Evolutionary conservation across 2,329 filamentous ascomycete species (phyloP).

Genomic region (Rhexocercosporidium sp.): DNA sequence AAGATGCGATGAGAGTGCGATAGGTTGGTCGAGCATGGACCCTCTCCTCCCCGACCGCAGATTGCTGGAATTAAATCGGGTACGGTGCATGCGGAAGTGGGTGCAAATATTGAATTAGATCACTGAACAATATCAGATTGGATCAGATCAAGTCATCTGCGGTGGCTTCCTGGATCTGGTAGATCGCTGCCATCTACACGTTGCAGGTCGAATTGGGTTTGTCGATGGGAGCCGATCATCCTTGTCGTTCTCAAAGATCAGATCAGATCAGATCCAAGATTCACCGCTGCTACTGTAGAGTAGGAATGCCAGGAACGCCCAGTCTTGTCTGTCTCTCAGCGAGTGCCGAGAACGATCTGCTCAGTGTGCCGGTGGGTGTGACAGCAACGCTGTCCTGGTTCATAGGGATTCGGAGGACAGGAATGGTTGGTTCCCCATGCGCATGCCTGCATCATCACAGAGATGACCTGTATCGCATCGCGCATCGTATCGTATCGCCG

Average conservation of each 20-base stretch:
- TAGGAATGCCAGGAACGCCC: neutral
- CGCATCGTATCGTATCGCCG: neutral
- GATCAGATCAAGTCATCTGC: neutral
- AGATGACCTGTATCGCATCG: neutral
- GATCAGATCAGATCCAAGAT: neutral
- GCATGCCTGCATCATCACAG: neutral
- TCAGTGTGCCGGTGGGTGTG: conserved; percentile 8
- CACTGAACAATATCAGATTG: no score
- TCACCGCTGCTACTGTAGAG: neutral
- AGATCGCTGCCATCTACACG: conserved; percentile 1
- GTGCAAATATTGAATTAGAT: neutral
- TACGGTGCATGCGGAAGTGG: no score
- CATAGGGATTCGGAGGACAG: no score
- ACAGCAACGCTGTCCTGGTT: neutral
- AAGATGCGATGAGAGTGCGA: neutral
- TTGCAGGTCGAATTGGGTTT: neutral
- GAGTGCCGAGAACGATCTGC: conserved; percentile 25
- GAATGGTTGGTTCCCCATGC: neutral
- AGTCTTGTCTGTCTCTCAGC: neutral
- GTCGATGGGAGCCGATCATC: neutral
- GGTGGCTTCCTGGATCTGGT: neutral
- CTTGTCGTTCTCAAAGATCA: no score
- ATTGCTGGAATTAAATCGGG: conserved; percentile 1
- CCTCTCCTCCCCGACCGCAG: neutral
- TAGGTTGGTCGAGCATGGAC: neutral